A percentile compares a stretch with the other conserved stretches of the same genome.
Conservation (phyloP, 768 basidiomycete genomes). For the Leccinellum rugosiceps region DNA sequence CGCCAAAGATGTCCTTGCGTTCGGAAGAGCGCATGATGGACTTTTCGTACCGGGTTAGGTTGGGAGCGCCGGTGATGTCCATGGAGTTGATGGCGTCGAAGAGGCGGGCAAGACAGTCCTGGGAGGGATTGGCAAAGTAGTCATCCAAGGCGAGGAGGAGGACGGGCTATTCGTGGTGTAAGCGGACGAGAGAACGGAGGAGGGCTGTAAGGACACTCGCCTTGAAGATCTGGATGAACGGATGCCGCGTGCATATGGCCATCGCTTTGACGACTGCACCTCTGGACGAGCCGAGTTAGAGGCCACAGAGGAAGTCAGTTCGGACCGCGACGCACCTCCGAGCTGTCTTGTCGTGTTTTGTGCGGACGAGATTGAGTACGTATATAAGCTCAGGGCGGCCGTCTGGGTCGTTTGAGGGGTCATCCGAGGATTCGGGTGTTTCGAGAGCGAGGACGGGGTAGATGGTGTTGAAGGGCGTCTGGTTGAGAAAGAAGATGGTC, state of each 20-base stretch:
- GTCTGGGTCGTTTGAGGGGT: slow-evolving; percentile 24
- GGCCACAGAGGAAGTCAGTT: not conserved
- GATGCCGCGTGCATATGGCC: slow-evolving; percentile 90
- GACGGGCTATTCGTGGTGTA: slow-evolving; percentile 63
- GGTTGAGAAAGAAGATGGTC: slow-evolving; percentile 98
- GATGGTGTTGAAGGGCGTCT: slow-evolving; percentile 85
- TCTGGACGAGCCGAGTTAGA: slow-evolving; percentile 40
- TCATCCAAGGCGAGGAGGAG: slow-evolving; percentile 93
- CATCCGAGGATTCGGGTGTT: slow-evolving; percentile 37
- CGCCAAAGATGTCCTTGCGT: slow-evolving; percentile 86
- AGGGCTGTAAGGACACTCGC: slow-evolving; percentile 35
- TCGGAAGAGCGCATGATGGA: slow-evolving; percentile 88
- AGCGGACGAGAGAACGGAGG: not conserved
- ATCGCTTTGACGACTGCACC: slow-evolving; percentile 93
- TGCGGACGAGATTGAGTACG: slow-evolving; percentile 87
- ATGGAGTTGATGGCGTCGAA: slow-evolving; percentile 94
- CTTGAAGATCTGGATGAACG: slow-evolving; percentile 96
- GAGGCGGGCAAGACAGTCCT: slow-evolving; percentile 84
- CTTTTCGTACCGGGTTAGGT: slow-evolving; percentile 78
- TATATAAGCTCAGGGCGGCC: slow-evolving; percentile 62
- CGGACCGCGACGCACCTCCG: slow-evolving; percentile 52
- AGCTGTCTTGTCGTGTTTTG: slow-evolving; percentile 83
- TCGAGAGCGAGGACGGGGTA: slow-evolving; percentile 77
- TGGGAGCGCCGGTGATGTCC: slow-evolving; percentile 76
- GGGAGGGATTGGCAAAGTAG: slow-evolving; percentile 86